Percentiles rank a stretch among this genome's conserved stretches.
phyloP scores from a whole-genome alignment of 2,329 filamentous ascomycete genomes.

The Shiraia bambusicola region DNA sequence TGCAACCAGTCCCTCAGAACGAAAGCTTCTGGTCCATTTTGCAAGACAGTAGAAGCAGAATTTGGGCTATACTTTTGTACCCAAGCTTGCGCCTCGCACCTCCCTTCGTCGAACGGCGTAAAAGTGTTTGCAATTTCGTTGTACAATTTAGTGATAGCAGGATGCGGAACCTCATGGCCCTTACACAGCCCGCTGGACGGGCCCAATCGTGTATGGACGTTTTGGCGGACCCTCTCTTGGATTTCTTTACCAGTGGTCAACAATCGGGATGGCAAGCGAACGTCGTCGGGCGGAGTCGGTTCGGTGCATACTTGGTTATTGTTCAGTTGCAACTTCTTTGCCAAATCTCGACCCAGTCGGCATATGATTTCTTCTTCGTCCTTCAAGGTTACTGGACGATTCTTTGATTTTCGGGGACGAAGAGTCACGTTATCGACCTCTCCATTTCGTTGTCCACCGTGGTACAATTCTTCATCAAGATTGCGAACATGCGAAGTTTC shows the following conservation, averaged over 20 bases:
- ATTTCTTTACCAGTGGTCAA: constrained; percentile 45
- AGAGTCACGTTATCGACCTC: constrained; percentile 1
- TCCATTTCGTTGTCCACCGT: background rate
- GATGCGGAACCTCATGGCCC: constrained; percentile 46
- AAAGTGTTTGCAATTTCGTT: constrained; percentile 60
- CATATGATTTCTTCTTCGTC: constrained; percentile 30
- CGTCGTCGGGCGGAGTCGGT: constrained; percentile 23
- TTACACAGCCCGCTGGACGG: constrained; percentile 6
- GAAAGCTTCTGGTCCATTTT: constrained; percentile 67
- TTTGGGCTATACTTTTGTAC: constrained; percentile 79
- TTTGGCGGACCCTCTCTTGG: constrained; percentile 38
- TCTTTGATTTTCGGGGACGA: constrained; percentile 43
- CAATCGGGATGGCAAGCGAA: constrained; percentile 40
- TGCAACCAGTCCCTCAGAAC: constrained; percentile 80
- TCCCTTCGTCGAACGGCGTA: constrained; percentile 77
- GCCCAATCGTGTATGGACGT: constrained; percentile 22
- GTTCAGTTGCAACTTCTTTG: constrained; percentile 1
- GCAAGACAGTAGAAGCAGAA: constrained; percentile 70
- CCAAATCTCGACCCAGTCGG: constrained; percentile 23
- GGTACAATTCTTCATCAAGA: constrained; percentile 8
- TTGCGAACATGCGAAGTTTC: constrained; percentile 53
- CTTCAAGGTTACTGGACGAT: constrained; percentile 31
- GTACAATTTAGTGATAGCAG: constrained; percentile 62
- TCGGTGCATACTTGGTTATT: background rate
- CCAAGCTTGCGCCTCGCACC: constrained; percentile 75